Conservation (phyloP, 2,329 filamentous ascomycete genomes). For the Mollisiaceae sp. region DNA sequence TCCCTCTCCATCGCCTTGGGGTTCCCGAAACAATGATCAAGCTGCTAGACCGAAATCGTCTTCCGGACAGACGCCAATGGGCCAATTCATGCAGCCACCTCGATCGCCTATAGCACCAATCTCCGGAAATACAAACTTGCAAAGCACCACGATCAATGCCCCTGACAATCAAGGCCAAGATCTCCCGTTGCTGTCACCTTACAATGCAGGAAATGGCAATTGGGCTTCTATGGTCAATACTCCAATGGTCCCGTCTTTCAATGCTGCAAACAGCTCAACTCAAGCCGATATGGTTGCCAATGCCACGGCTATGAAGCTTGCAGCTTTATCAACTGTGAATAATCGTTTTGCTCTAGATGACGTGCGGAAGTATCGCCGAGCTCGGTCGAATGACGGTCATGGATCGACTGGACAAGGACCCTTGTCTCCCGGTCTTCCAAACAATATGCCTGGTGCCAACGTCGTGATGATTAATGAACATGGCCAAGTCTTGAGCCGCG, state of each 20-base stretch:
- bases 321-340: conserved; percentile 95
- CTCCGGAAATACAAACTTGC: conserved; percentile 71
- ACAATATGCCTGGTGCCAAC: conserved; percentile 71
- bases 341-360: conserved; percentile 97
- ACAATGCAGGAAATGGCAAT: conserved; percentile 79
- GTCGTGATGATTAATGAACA: conserved; percentile 95
- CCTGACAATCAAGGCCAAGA: conserved; percentile 72
- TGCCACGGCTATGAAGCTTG: conserved; percentile 98
- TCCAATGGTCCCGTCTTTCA: conserved; percentile 90
- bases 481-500: conserved; percentile 83
- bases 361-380: conserved; percentile 92
- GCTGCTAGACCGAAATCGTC: conserved; percentile 75
- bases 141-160: conserved; percentile 81
- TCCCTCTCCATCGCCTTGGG: conserved; percentile 79
- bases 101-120: conserved; percentile 79
- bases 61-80: conserved; percentile 79
- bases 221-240: conserved; percentile 99
- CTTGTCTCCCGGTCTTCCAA: conserved; percentile 69
- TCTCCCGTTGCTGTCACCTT: conserved; percentile 85
- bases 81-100: conserved; percentile 88
- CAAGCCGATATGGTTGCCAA: conserved; percentile 99
- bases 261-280: conserved; percentile 54
- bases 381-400: conserved; percentile 84
- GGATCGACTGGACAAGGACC: conserved; percentile 62
- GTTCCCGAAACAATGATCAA: conserved; percentile 55